Evolutionary conservation across 768 basidiomycete genomes (phyloP).

Genomic region (Podaxis mareebaensis): DNA sequence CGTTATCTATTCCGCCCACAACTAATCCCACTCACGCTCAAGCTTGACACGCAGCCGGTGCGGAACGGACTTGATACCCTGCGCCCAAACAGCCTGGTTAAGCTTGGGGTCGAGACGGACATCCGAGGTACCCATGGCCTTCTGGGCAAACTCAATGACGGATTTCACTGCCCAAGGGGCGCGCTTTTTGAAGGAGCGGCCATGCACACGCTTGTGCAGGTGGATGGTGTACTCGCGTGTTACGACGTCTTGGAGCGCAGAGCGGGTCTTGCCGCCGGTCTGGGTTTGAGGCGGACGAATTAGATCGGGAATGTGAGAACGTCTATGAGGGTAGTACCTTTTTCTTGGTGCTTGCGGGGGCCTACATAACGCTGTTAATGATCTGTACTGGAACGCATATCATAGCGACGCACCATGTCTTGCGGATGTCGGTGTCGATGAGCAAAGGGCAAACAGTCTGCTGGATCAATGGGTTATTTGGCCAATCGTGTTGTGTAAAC

Average conservation of each 20-base stretch:
- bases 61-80: slow-evolving; percentile 92
- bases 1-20: not conserved
- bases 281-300: slow-evolving; percentile 22
- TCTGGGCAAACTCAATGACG: slow-evolving; percentile 87
- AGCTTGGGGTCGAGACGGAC: slow-evolving; percentile 94
- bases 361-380: slow-evolving; percentile 33
- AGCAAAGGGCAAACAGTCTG: slow-evolving; percentile 31
- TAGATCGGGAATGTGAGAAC: not conserved
- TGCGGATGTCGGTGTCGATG: slow-evolving; percentile 64
- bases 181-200: slow-evolving; percentile 95
- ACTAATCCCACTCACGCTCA: slow-evolving; percentile 59
- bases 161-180: slow-evolving; percentile 97
- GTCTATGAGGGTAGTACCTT: slow-evolving; percentile 41
- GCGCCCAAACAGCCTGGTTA: slow-evolving; percentile 94
- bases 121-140: slow-evolving; percentile 94
- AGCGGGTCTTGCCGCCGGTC: slow-evolving; percentile 87
- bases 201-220: slow-evolving; percentile 92
- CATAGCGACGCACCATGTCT: slow-evolving; percentile 59
- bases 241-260: slow-evolving; percentile 97
- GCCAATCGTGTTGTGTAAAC: slow-evolving; percentile 43
- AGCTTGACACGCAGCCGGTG: slow-evolving; percentile 91
- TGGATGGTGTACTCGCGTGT: slow-evolving; percentile 99
- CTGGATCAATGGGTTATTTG: slow-evolving; percentile 31
- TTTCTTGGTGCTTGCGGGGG: slow-evolving; percentile 52
- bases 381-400: slow-evolving; percentile 4